A percentile compares a stretch with the other conserved stretches of the same genome.
phyloP scores from a whole-genome alignment of 805 yeast species.

The Torulaspora indica region DNA sequence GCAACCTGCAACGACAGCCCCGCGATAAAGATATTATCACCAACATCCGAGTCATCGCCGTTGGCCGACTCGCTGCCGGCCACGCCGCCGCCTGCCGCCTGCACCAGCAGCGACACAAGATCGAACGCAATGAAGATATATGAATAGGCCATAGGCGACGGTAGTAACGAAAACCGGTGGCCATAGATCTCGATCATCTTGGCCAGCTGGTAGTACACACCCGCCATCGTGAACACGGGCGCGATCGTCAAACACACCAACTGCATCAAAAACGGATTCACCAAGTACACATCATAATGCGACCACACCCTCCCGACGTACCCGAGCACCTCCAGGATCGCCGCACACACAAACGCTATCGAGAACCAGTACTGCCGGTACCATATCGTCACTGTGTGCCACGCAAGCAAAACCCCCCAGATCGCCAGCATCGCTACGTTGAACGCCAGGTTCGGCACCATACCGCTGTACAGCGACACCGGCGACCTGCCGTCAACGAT shows the following conservation, averaged over 20 bases:
- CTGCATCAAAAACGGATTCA: conserved; percentile 54
- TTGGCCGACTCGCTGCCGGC: conserved; percentile 46
- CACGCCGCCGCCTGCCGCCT: conserved; percentile 73
- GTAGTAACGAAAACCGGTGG: conserved; percentile 43
- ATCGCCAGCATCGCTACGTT: conserved; percentile 54
- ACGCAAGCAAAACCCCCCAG: conserved; percentile 45
- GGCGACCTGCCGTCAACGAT: conserved; percentile 8
- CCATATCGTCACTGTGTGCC: conserved; percentile 44
- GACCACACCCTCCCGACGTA: conserved; percentile 57
- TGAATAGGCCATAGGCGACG: conserved; percentile 39
- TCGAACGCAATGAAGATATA: conserved; percentile 64
- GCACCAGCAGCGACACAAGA: conserved; percentile 56
- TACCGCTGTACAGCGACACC: conserved; percentile 36
- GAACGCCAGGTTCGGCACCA: conserved; percentile 50
- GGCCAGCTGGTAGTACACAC: conserved; percentile 67
- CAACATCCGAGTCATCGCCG: conserved; percentile 16
- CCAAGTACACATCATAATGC: conserved; percentile 34
- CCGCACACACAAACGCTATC: conserved; percentile 50
- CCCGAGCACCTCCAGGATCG: conserved; percentile 60
- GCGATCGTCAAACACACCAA: conserved; percentile 67
- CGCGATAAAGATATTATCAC: conserved; percentile 54
- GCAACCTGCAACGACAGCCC: conserved; percentile 76
- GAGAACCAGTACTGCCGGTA: conserved; percentile 65
- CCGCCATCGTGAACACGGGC: conserved; percentile 83
- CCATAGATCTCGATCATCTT: conserved; percentile 63